Percentiles rank a stretch among this genome's conserved stretches.
These are phyloP conservation scores for Cercospora zeae-maydis DNA, from an alignment of 2,329 filamentous ascomycete genomes.

Conservation along the genomic window DNA sequence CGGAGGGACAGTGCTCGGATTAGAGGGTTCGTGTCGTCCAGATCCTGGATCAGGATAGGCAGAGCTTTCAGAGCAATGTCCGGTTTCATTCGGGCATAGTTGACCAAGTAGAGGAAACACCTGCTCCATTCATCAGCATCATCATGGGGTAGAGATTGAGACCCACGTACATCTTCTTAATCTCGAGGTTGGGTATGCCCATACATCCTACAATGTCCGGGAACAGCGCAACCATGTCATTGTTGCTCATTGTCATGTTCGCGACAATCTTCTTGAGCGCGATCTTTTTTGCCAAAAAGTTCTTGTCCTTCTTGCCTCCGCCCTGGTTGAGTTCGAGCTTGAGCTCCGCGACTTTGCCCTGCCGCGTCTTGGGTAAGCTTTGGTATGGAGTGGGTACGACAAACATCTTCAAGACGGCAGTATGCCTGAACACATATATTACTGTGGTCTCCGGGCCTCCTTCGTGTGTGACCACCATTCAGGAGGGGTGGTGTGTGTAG, in stretches of 20 bases:
- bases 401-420: constrained; percentile 6
- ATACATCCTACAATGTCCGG: constrained; percentile 94
- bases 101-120: constrained; percentile 97
- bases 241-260: constrained; percentile 99
- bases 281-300: constrained; percentile 90
- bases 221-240: constrained; percentile 97
- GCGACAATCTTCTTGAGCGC: constrained; percentile 99
- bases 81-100: constrained; percentile 91
- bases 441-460: neutral
- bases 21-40: constrained; percentile 88
- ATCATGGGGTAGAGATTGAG: neutral
- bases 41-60: constrained; percentile 70
- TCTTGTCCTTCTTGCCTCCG: constrained; percentile 97
- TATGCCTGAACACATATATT: neutral
- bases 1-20: constrained; percentile 87
- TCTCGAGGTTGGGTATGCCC: constrained; percentile 89
- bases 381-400: constrained; percentile 6
- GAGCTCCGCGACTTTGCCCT: constrained; percentile 99
- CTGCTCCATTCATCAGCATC: constrained; percentile 50
- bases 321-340: constrained; percentile 74
- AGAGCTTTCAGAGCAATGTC: constrained; percentile 92
- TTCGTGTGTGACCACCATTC: neutral
- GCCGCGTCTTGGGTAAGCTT: constrained; percentile 39
- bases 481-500: neutral
- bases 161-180: constrained; percentile 90